Percentiles rank a stretch among this genome's conserved stretches.
These are phyloP conservation scores for Tricladium varicosporioides DNA, from an alignment of 2,329 filamentous ascomycete genomes.

Conservation along the genomic window DNA sequence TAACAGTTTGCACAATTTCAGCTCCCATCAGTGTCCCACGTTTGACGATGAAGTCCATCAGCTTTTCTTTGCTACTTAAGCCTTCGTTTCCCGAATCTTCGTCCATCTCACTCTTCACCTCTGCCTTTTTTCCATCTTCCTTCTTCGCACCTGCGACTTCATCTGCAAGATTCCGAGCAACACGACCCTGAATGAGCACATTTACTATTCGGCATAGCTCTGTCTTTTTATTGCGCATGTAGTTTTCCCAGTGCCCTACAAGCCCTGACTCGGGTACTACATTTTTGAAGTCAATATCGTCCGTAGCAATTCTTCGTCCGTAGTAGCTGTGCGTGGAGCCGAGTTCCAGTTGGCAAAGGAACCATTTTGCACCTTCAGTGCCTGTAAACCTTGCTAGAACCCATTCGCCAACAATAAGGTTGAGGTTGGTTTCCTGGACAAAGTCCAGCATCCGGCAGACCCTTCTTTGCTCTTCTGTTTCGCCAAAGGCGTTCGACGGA, in stretches of 20 bases:
- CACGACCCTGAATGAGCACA: slow-evolving; percentile 1
- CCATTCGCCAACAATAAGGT: slow-evolving; percentile 35
- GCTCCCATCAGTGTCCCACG: slow-evolving; percentile 19
- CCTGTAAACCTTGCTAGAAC: slow-evolving; percentile 35
- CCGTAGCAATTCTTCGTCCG: slow-evolving; percentile 23
- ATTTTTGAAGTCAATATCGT: slow-evolving; percentile 19
- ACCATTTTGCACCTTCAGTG: slow-evolving; percentile 33
- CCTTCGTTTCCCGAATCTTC: slow-evolving; percentile 14
- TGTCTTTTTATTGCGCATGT: slow-evolving; percentile 21
- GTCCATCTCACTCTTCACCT: neutral
- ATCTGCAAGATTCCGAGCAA: slow-evolving; percentile 10
- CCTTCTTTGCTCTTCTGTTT: slow-evolving; percentile 23
- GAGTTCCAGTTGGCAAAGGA: slow-evolving; percentile 35
- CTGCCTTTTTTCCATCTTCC: slow-evolving; percentile 1
- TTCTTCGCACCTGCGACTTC: slow-evolving; percentile 1
- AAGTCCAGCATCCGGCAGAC: slow-evolving; percentile 33
- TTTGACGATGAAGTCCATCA: slow-evolving; percentile 5
- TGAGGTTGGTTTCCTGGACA: slow-evolving; percentile 30
- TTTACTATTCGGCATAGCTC: slow-evolving; percentile 13
- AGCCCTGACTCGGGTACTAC: slow-evolving; percentile 14
- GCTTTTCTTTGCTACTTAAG: slow-evolving; percentile 3
- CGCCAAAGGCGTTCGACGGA: slow-evolving; percentile 1
- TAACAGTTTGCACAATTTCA: slow-evolving; percentile 29
- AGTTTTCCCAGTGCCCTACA: slow-evolving; percentile 13
- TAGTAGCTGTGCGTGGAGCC: slow-evolving; percentile 32